A percentile compares a stretch with the other conserved stretches of the same genome.
phyloP scores from a whole-genome alignment of 225 moss, liverwort and hornwort genomes.

The Marchantia polymorpha region DNA sequence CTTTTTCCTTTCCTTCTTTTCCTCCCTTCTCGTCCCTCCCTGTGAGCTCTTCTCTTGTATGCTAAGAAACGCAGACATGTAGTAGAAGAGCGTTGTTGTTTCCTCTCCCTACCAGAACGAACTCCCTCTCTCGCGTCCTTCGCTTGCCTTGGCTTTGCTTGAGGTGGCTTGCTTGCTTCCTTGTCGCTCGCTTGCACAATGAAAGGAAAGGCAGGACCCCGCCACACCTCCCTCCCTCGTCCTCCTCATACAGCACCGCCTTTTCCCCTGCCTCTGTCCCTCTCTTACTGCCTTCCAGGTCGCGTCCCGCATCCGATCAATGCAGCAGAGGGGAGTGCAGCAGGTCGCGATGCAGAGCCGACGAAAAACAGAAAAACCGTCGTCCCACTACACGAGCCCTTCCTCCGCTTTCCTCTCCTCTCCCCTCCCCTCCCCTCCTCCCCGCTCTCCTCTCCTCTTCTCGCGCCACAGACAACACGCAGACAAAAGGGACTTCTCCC shows the following conservation, averaged over 20 bases:
- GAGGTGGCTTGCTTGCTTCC: background rate
- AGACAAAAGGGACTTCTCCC: background rate
- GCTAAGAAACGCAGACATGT: background rate
- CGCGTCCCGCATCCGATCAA: background rate
- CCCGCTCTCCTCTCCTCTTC: background rate
- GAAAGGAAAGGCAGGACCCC: constrained; percentile 3
- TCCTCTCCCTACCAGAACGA: constrained; percentile 6
- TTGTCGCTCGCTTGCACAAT: background rate
- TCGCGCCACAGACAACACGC: background rate
- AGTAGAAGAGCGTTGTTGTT: background rate
- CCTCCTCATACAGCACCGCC: constrained; percentile 1
- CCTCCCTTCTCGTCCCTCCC: background rate
- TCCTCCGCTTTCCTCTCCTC: background rate
- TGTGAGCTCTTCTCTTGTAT: background rate
- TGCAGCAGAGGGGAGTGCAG: background rate
- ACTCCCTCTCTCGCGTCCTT: background rate
- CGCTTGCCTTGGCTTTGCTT: background rate
- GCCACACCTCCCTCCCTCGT: background rate
- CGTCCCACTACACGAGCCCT: background rate
- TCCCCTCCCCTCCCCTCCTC: background rate
- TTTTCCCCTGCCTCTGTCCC: background rate
- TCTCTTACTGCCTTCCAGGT: background rate
- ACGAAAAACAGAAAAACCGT: constrained; percentile 11
- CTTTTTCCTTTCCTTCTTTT: background rate
- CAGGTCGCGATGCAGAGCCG: constrained; percentile 1